These are phyloP conservation scores for Rhinocladiella similis DNA, from an alignment of 2,329 filamentous ascomycete species.

Conservation along the genomic window DNA sequence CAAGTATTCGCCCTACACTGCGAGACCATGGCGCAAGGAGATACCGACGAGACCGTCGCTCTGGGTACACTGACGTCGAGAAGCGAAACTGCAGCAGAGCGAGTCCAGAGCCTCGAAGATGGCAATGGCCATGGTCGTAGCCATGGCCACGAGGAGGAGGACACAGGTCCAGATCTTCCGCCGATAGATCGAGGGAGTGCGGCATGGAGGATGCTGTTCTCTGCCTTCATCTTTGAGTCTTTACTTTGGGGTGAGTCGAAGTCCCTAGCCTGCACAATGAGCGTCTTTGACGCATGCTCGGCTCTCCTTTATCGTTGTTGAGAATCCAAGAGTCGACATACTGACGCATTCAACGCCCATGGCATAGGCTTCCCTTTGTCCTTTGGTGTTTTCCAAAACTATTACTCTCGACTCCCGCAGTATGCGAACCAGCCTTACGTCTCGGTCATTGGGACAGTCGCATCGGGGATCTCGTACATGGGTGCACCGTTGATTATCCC, in stretches of 20 bases:
- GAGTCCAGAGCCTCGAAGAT: too few relatives aligned
- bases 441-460: slow-evolving; percentile 37
- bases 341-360: not conserved
- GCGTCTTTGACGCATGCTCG: not conserved
- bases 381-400: slow-evolving; percentile 38
- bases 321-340: too few relatives aligned
- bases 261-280: not conserved
- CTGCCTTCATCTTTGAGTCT: slow-evolving; percentile 28
- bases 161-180: not conserved
- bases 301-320: not conserved
- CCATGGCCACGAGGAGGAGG: not conserved
- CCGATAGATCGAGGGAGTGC: slow-evolving; percentile 22
- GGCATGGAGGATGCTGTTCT: slow-evolving; percentile 25
- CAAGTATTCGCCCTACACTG: too few relatives aligned
- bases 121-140: too few relatives aligned
- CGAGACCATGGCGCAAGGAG: too few relatives aligned
- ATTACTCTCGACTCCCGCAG: slow-evolving; percentile 33
- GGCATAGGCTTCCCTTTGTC: slow-evolving; percentile 30
- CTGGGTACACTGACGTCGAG: too few relatives aligned
- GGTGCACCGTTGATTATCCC: slow-evolving; percentile 32
- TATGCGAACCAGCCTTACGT: slow-evolving; percentile 31
- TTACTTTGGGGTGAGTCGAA: slow-evolving; percentile 25
- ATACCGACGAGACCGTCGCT: too few relatives aligned
- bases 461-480: slow-evolving; percentile 28
- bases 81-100: too few relatives aligned